phyloP scores from a whole-genome alignment of 371 early-diverging fungal species.

The Syncephalastrum racemosum region DNA sequence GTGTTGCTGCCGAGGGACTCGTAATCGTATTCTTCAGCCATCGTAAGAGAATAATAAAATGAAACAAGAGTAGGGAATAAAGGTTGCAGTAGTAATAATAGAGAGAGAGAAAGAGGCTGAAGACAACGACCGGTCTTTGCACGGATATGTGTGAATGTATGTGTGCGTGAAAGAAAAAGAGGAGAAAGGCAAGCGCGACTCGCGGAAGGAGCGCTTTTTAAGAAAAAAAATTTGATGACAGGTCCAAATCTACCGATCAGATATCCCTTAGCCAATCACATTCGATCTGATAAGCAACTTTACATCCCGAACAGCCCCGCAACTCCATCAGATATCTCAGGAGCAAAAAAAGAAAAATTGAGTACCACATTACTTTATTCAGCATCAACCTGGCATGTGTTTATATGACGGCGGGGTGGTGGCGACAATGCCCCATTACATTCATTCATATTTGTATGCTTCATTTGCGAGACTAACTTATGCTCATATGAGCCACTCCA shows the following conservation, averaged over 20 bases:
- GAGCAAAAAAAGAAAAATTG: conserved; percentile 6
- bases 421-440: too few relatives aligned
- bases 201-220: too few relatives aligned
- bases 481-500: neutral
- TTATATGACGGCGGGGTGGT: too few relatives aligned
- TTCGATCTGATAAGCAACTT: conserved; percentile 11
- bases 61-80: neutral
- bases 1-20: conserved; percentile 86
- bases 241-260: conserved; percentile 5
- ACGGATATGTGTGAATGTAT: too few relatives aligned
- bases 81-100: too few relatives aligned
- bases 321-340: conserved; percentile 3
- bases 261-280: conserved; percentile 12
- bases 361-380: conserved; percentile 1
- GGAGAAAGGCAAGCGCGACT: conserved; percentile 1
- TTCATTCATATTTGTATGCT: too few relatives aligned
- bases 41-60: conserved; percentile 1
- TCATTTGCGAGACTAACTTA: too few relatives aligned
- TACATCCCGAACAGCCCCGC: conserved; percentile 9
- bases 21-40: conserved; percentile 76
- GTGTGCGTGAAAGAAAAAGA: conserved; percentile 6
- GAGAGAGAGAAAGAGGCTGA: too few relatives aligned
- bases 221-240: too few relatives aligned
- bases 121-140: too few relatives aligned
- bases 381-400: neutral